Evolutionary conservation across 106 monocot species (phyloP).

Genomic region (Vanilla planifolia): DNA sequence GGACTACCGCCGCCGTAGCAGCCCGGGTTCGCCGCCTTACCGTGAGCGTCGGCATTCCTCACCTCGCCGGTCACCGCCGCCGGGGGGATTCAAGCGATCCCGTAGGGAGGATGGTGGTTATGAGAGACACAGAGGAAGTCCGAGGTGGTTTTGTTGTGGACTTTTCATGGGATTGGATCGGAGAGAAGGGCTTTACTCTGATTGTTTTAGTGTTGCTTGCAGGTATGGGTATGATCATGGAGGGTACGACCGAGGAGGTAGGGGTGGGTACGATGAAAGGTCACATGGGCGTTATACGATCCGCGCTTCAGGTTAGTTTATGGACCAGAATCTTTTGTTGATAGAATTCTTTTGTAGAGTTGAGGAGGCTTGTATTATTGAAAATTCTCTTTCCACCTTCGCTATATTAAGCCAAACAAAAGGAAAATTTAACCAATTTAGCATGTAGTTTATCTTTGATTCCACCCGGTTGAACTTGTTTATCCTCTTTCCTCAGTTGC

Average conservation of each 20-base stretch:
- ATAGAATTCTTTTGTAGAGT: no score
- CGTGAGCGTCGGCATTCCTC: constrained; percentile 57
- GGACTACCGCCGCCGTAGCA: constrained; percentile 59
- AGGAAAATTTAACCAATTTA: neutral
- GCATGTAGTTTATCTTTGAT: neutral
- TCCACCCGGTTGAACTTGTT: neutral
- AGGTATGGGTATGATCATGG: constrained; percentile 47
- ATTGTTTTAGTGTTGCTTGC: neutral
- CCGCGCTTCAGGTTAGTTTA: constrained; percentile 28
- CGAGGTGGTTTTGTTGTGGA: constrained; percentile 21
- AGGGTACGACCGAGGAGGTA: constrained; percentile 33
- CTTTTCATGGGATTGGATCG: neutral
- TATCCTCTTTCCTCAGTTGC: neutral
- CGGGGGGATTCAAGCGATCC: constrained; percentile 58
- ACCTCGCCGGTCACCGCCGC: constrained; percentile 50
- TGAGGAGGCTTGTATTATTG: no score
- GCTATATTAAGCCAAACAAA: no score
- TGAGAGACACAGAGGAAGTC: constrained; percentile 54
- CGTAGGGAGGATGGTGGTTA: constrained; percentile 83
- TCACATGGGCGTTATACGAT: constrained; percentile 25
- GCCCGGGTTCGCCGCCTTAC: constrained; percentile 77
- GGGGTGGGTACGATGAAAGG: constrained; percentile 30
- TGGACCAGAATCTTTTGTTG: neutral
- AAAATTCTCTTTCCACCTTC: neutral
- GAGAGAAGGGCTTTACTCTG: neutral